Evolutionary conservation across 202 grass and related monocot genomes (phyloP).

Genomic region (Setaria italica): DNA sequence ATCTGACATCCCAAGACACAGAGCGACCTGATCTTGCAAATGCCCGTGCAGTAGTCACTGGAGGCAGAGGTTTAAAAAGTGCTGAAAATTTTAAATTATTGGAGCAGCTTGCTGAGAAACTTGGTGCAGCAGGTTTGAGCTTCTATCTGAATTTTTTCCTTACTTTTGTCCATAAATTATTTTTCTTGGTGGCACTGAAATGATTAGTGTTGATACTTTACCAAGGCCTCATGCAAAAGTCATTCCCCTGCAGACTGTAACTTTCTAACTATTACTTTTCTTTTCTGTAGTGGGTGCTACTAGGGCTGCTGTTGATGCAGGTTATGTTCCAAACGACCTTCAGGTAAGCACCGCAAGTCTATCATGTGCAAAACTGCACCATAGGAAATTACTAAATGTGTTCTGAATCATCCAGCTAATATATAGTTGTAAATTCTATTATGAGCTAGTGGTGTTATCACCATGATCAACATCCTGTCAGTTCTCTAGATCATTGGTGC

Average conservation of each 20-base stretch:
- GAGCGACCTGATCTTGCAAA: conserved; percentile 91
- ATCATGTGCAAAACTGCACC: background rate
- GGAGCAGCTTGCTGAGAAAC: conserved; percentile 94
- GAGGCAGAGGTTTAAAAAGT: conserved; percentile 92
- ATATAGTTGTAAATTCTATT: background rate
- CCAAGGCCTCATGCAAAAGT: background rate
- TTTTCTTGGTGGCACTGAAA: background rate
- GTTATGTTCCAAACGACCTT: conserved; percentile 95
- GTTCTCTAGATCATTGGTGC: background rate
- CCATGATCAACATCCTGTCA: background rate
- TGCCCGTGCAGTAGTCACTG: conserved; percentile 80
- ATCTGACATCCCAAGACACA: conserved; percentile 75
- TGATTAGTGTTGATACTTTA: background rate
- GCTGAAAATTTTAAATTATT: conserved; percentile 94
- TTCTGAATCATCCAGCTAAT: conserved; percentile 12
- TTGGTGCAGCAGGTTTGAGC: conserved; percentile 84
- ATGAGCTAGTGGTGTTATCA: background rate
- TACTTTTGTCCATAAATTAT: background rate
- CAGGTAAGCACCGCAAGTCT: conserved; percentile 62
- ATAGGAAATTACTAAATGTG: background rate
- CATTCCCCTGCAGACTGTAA: background rate
- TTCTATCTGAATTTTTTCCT: background rate
- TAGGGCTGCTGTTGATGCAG: conserved; percentile 94
- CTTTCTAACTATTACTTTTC: background rate
- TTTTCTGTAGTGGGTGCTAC: conserved; percentile 82